phyloP scores from a whole-genome alignment of 2,329 filamentous ascomycete genomes.

The Fusarium musae region DNA sequence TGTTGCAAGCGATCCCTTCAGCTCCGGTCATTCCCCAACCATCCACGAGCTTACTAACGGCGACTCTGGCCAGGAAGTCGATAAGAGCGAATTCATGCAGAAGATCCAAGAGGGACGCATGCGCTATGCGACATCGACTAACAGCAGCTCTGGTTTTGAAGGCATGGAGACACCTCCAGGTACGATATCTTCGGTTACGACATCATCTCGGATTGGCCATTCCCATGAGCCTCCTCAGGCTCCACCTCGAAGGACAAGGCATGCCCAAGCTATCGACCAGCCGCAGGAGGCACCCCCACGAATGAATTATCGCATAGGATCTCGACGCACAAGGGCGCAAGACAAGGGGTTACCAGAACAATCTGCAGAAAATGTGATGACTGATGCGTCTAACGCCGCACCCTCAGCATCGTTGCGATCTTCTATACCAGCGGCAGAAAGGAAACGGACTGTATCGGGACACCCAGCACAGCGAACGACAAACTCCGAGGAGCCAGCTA shows the following conservation, averaged over 20 bases:
- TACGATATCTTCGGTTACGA: conserved; percentile 37
- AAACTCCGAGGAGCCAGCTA: conserved; percentile 68
- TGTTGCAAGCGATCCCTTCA: conserved; percentile 63
- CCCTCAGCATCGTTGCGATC: conserved; percentile 51
- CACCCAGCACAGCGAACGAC: conserved; percentile 69
- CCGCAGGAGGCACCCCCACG: conserved; percentile 70
- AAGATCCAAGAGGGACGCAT: conserved; percentile 65
- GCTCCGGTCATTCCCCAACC: conserved; percentile 54
- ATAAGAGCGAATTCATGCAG: conserved; percentile 66
- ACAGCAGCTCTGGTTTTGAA: conserved; percentile 58
- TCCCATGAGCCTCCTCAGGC: conserved; percentile 62
- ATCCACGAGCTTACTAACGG: conserved; percentile 57
- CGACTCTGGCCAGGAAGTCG: conserved; percentile 54
- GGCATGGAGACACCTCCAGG: conserved; percentile 70
- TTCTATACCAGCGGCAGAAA: conserved; percentile 65
- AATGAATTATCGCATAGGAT: conserved; percentile 67
- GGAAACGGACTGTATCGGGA: conserved; percentile 93
- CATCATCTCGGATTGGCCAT: conserved; percentile 39
- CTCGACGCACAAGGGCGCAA: conserved; percentile 55
- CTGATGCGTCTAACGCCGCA: conserved; percentile 54
- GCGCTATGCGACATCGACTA: conserved; percentile 54
- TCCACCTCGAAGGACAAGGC: conserved; percentile 64
- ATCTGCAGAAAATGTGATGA: conserved; percentile 52
- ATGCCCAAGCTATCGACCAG: conserved; percentile 62
- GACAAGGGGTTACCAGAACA: conserved; percentile 50